Percentiles rank a stretch among this genome's conserved stretches.
Conservation (phyloP, 2,329 filamentous ascomycete species). For the Colletotrichum australisinense region DNA sequence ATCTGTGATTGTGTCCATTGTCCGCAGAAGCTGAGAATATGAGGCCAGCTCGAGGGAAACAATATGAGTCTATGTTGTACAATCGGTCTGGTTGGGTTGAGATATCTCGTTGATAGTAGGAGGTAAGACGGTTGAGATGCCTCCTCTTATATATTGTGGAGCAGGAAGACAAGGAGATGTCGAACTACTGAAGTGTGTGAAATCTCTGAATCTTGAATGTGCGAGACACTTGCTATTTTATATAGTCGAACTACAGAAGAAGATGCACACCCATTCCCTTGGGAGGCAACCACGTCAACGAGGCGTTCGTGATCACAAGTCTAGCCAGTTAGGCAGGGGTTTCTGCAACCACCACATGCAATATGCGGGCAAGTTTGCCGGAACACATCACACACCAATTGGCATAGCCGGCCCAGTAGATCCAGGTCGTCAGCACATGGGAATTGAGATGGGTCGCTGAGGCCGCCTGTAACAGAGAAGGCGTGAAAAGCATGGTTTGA, state of each 20-base stretch:
- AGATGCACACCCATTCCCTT: background rate
- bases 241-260: background rate
- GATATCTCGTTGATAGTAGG: background rate
- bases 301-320: background rate
- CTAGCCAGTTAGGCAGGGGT: background rate
- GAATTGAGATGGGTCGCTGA: background rate
- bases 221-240: background rate
- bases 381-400: background rate
- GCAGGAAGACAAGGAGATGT: background rate
- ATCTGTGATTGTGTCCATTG: conserved; percentile 17
- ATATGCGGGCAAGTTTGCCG: background rate
- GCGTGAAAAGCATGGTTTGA: background rate
- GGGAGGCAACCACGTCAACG: conserved; percentile 1
- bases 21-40: background rate
- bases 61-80: background rate
- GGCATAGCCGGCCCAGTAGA: background rate
- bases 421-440: background rate
- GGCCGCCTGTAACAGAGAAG: background rate
- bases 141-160: too few species aligned
- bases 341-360: background rate
- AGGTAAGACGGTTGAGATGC: background rate
- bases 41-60: background rate
- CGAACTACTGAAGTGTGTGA: too few species aligned
- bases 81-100: too few species aligned
- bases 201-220: background rate